Evolutionary conservation across 345 rosid genomes (phyloP), one percentile per base, ranked within the genome.

Genomic region (Sonneratia caseolaris): DNA sequence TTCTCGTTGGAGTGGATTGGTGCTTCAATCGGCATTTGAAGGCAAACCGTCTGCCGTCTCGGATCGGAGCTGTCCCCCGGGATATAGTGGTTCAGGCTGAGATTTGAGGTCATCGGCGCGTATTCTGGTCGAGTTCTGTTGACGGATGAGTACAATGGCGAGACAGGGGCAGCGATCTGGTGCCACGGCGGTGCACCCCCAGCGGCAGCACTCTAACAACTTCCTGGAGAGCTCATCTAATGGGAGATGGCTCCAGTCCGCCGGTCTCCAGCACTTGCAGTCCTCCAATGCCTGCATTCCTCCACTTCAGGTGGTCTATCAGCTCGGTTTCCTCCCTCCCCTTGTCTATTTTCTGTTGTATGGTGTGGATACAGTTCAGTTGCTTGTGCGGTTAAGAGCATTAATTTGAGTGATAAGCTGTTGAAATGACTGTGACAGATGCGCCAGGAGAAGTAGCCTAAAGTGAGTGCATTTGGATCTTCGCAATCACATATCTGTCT

Each of bases 161-260:
- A 84, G 89, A 75, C 89, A 81, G 76, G 84, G 84, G 77, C 89
- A 86, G 92, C 88, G 98, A 88, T 94, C 98, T 76, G 89, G 89
- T 53, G 80, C 84, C 24, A 75, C 92, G 61, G 85, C 87, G 74
- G 83, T 82, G 76, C 96, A 88, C 73, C 97, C 91, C 71, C 98
- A 94, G 83, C 81, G 93, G 53, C 97, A 94, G 79, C 75, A 82
- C 80, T 91, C 98, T 18, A 93, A 90, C 75, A 83, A 84, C 83
- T 86, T 86, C 71, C 65, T 86, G 73, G 98, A 94, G 22, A 77
- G 82, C 75, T 81, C 95, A 15, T 86, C 97, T 36, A 94, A 87
- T 77, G 94, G 88, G 47, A 78, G 95, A 75, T 94, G 97, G 98
- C 95, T 94, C 69, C 98, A 94, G 75, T 91, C 98, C 5, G 85